Evolutionary conservation across 345 rosid genomes (phyloP).

Genomic region (Populus deltoides): DNA sequence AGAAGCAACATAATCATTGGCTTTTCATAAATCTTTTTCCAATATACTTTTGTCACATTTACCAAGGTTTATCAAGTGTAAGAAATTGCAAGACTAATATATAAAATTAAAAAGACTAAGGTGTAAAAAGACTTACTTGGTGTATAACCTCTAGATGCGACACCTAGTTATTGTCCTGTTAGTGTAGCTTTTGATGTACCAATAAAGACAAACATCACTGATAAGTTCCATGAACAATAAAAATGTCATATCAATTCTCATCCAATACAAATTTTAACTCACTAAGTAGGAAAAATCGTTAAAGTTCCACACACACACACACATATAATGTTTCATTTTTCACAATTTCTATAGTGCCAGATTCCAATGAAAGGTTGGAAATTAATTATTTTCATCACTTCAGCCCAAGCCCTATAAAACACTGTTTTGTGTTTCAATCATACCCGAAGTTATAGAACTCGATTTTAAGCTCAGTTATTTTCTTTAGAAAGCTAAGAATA

Average conservation of each 20-base stretch:
- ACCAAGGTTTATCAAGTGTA: neutral
- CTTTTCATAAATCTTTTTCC: neutral
- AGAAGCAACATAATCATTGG: neutral
- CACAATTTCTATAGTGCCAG: rapidly evolving
- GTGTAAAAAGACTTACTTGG: no score
- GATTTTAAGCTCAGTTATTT: neutral
- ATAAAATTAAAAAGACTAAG: neutral
- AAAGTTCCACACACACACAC: no score
- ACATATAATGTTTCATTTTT: no score
- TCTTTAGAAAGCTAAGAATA: neutral
- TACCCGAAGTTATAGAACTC: neutral
- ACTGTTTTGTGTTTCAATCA: neutral
- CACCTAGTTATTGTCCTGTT: rapidly evolving
- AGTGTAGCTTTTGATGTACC: no score
- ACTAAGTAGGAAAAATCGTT: neutral
- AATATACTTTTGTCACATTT: no score
- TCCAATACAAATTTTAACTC: neutral
- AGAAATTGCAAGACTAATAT: neutral
- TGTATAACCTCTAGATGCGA: no score
- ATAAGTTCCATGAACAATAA: no score
- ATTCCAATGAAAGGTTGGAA: neutral
- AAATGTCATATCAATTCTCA: neutral
- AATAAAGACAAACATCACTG: neutral
- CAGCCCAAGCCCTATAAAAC: rapidly evolving
- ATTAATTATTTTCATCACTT: neutral